phyloP scores from a whole-genome alignment of 2,329 filamentous ascomycete genomes.

The Calonectria pseudoreteaudii region DNA sequence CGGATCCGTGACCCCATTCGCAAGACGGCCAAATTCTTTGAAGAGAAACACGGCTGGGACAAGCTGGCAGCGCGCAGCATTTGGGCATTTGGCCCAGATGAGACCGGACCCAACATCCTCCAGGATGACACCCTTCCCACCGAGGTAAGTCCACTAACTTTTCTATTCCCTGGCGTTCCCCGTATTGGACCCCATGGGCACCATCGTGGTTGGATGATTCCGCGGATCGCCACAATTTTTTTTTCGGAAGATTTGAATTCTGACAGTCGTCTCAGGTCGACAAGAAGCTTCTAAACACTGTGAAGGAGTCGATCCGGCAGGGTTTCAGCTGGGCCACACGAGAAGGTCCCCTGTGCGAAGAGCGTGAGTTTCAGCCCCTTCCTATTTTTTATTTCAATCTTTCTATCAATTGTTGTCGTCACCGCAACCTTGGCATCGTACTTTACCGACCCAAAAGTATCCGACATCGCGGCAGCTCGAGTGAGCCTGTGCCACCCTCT shows the following conservation, averaged over 20 bases:
- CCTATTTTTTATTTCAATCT: slow-evolving; percentile 1
- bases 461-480: slow-evolving; percentile 27
- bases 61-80: slow-evolving; percentile 93
- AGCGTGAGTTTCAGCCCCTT: slow-evolving; percentile 73
- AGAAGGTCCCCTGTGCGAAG: slow-evolving; percentile 97
- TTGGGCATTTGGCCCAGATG: slow-evolving; percentile 98
- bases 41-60: slow-evolving; percentile 97
- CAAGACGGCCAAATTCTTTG: slow-evolving; percentile 96
- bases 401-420: slow-evolving; percentile 15
- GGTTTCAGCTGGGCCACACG: slow-evolving; percentile 97
- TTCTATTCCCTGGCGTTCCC: neutral
- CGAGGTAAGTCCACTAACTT: slow-evolving; percentile 65
- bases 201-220: slow-evolving; percentile 6
- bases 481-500: slow-evolving; percentile 30
- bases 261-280: slow-evolving; percentile 71
- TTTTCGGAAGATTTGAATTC: neutral
- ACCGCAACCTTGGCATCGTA: slow-evolving; percentile 9
- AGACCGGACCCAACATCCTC: slow-evolving; percentile 93
- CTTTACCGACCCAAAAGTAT: slow-evolving; percentile 9
- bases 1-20: slow-evolving; percentile 93
- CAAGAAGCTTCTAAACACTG: slow-evolving; percentile 87
- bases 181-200: neutral
- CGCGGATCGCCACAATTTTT: neutral
- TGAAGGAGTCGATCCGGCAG: slow-evolving; percentile 93
- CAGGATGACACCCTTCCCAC: slow-evolving; percentile 96